Evolutionary conservation across 208 protist genomes (phyloP).

Genomic region (Leishmania arabica): DNA sequence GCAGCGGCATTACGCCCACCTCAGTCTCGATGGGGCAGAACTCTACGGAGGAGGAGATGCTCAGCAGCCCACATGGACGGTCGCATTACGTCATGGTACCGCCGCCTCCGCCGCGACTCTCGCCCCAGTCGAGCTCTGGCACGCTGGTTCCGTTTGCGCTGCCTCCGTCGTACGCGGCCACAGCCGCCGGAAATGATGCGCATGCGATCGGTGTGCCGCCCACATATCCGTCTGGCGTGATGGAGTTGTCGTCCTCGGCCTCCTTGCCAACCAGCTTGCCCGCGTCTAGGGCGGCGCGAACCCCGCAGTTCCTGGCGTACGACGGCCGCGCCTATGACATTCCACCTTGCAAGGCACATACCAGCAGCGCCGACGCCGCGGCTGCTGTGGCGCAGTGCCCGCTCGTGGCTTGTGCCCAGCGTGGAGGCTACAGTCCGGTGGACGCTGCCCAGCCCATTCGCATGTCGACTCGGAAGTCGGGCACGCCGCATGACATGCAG

Average conservation of each 20-base stretch:
- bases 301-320: conserved; percentile 43
- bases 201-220: neutral
- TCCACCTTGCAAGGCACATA: neutral
- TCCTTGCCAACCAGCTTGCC: neutral
- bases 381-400: neutral
- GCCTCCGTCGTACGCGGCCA: conserved; percentile 12
- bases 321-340: conserved; percentile 61
- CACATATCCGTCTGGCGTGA: neutral
- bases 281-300: neutral
- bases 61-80: conserved; percentile 10
- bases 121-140: conserved; percentile 2
- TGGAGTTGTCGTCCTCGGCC: neutral
- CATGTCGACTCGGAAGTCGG: neutral
- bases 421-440: neutral
- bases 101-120: conserved; percentile 14
- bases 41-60: conserved; percentile 19
- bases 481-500: neutral
- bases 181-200: neutral
- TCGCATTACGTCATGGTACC: neutral
- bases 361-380: conserved; percentile 15
- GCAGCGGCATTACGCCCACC: conserved; percentile 6
- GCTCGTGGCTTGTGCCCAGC: neutral
- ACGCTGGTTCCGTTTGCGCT: neutral
- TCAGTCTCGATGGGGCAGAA: neutral
- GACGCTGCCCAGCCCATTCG: neutral